Conservation (phyloP, 305 asterid species). For the Fraxinus floribunda region DNA sequence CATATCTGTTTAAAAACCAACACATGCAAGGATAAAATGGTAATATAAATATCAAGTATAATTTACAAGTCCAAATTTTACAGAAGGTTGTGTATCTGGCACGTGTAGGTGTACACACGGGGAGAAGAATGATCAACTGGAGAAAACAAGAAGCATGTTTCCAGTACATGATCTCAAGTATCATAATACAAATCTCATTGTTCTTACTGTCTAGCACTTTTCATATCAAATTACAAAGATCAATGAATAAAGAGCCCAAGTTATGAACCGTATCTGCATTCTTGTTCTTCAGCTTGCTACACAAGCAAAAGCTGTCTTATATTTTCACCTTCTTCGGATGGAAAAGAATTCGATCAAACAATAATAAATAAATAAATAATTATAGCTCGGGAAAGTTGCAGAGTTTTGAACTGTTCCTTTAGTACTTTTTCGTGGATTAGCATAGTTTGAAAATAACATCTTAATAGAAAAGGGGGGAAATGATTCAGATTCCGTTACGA, state of each 20-base stretch:
- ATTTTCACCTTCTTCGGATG: neutral
- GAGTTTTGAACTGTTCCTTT: neutral
- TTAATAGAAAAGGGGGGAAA: neutral
- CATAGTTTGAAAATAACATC: too few species aligned
- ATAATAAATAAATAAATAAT: too few species aligned
- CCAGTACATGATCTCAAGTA: neutral
- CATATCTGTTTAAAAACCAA: constrained; percentile 42
- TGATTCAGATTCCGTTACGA: neutral
- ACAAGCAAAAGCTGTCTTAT: neutral
- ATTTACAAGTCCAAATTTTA: neutral
- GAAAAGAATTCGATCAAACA: neutral
- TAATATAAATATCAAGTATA: neutral
- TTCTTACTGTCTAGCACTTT: neutral
- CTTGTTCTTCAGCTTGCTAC: neutral
- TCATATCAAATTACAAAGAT: neutral
- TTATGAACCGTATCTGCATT: neutral
- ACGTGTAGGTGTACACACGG: neutral
- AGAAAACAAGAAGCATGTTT: neutral
- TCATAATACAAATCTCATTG: neutral
- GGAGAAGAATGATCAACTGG: neutral
- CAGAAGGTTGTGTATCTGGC: neutral
- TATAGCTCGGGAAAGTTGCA: neutral
- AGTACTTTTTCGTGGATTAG: too few species aligned
- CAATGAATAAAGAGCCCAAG: neutral
- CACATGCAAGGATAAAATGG: neutral